Percentiles rank a stretch among this genome's conserved stretches.
Conservation (phyloP, 306 rosid genomes). For the Lathyrus aphaca region DNA sequence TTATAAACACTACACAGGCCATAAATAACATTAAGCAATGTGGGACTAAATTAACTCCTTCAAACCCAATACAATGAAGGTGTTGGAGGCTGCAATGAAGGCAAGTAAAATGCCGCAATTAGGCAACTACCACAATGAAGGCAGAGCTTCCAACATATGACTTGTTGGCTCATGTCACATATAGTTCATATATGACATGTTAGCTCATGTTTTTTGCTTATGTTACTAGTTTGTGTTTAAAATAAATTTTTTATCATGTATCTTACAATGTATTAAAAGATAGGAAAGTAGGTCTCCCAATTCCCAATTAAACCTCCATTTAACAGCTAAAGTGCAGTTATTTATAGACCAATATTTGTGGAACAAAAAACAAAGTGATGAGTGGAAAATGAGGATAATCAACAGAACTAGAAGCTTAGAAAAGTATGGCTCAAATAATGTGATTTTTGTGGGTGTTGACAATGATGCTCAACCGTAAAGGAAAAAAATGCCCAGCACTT, state of each 20-base stretch:
- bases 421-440: constrained; percentile 19
- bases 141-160: too few species aligned
- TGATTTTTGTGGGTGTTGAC: background rate
- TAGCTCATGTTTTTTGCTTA: constrained; percentile 2
- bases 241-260: background rate
- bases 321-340: background rate
- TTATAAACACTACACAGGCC: too few species aligned
- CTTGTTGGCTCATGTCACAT: too few species aligned
- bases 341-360: background rate
- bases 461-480: constrained; percentile 1
- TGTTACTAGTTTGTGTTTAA: background rate
- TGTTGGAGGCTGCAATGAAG: too few species aligned
- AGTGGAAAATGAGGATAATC: constrained; percentile 1
- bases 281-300: background rate
- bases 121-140: too few species aligned
- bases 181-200: constrained; percentile 2
- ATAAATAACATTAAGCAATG: too few species aligned
- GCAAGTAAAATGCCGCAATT: too few species aligned
- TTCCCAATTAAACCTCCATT: background rate
- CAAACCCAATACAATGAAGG: too few species aligned
- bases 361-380: constrained; percentile 2
- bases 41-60: too few species aligned
- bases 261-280: background rate
- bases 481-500: constrained; percentile 3
- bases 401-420: constrained; percentile 11